Conservation (phyloP, 78 protist genomes). For the slime mould (Dictyostelium discoideum) region dicty_2.7 NC_007089.4:5855001-5855500, state of each 20-base stretch:
- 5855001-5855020: too few relatives aligned
- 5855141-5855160: too few relatives aligned
- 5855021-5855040: too few relatives aligned
- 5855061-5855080: too few relatives aligned
- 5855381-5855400: neutral
- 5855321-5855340: neutral
- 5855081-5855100: too few relatives aligned
- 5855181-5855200: neutral
- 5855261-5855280: neutral
- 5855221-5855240: neutral
- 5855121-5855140: too few relatives aligned
- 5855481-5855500: neutral
- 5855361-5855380: neutral
- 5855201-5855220: neutral
- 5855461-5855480: neutral
- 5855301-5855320: neutral
- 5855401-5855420: neutral
- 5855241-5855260: neutral
- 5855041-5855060: too few relatives aligned
- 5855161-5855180: neutral
- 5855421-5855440: neutral
- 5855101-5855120: too few relatives aligned
- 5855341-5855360: neutral
- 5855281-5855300: neutral
- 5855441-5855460: neutral